These are phyloP conservation scores for Singerocomus rubriflavus DNA, from an alignment of 1,284 basidiomycete genomes.

Conservation along the genomic window DNA sequence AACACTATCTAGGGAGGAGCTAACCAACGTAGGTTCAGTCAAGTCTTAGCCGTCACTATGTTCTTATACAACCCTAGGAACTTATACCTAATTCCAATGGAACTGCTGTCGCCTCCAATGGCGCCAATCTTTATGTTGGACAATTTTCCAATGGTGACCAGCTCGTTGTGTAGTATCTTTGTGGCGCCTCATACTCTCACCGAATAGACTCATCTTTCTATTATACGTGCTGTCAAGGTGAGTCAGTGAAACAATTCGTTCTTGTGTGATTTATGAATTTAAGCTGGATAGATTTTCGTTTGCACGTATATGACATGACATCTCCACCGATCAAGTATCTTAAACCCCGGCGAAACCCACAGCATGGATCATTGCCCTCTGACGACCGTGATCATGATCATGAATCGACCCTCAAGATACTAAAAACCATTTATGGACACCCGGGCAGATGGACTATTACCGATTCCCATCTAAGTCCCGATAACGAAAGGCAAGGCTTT, in stretches of 20 bases:
- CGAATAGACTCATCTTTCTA: conserved; percentile 71
- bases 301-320: conserved; percentile 86
- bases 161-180: conserved; percentile 24
- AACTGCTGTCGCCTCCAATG: conserved; percentile 81
- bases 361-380: conserved; percentile 13
- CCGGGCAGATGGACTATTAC: conserved; percentile 89
- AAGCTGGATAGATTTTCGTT: conserved; percentile 64
- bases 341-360: conserved; percentile 17
- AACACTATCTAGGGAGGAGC: conserved; percentile 48
- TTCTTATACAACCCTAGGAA: conserved; percentile 42
- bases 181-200: conserved; percentile 1
- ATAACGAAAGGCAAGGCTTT: conserved; percentile 74
- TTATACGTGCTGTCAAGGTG: conserved; percentile 80
- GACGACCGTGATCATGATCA: conserved; percentile 40
- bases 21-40: conserved; percentile 43
- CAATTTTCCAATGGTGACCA: conserved; percentile 78
- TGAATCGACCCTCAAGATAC: conserved; percentile 67
- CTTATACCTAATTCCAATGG: conserved; percentile 86
- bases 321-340: conserved; percentile 40
- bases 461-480: conserved; percentile 89
- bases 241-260: conserved; percentile 5
- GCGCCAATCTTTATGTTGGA: conserved; percentile 85
- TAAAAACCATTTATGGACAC: conserved; percentile 77
- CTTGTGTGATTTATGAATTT: conserved; percentile 9
- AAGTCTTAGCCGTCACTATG: background rate